Conservation (phyloP, 176 grass and related monocot species). For the Eremochloa ophiuroides region DNA sequence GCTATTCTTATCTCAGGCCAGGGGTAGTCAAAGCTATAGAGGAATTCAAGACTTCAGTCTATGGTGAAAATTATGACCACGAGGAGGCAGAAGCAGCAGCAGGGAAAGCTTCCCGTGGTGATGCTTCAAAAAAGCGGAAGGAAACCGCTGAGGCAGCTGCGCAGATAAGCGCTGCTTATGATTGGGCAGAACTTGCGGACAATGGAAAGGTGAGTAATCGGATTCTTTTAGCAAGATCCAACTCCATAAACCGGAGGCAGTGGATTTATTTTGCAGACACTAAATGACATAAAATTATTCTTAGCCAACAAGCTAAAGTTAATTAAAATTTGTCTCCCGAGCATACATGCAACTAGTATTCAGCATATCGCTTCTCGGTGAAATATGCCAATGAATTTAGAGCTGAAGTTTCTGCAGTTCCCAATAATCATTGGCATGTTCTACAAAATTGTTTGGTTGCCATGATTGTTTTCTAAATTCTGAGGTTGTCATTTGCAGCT, state of each 20-base stretch:
- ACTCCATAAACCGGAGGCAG: neutral
- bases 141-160: conserved; percentile 50
- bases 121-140: conserved; percentile 77
- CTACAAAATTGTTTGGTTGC: neutral
- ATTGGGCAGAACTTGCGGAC: conserved; percentile 88
- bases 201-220: conserved; percentile 62
- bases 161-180: conserved; percentile 47
- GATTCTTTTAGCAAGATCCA: neutral
- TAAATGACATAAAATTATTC: neutral
- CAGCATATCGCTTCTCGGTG: neutral
- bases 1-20: conserved; percentile 44
- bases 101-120: conserved; percentile 32
- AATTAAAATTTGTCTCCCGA: neutral
- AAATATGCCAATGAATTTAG: neutral
- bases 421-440: neutral
- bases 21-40: conserved; percentile 64
- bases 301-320: conserved; percentile 3
- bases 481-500: conserved; percentile 51
- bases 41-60: conserved; percentile 74
- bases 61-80: conserved; percentile 86
- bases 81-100: conserved; percentile 63
- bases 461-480: neutral
- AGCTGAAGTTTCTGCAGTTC: neutral
- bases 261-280: neutral
- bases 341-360: neutral